Evolutionary conservation across 495 filamentous ascomycete species (phyloP), one percentile per base, ranked within the genome.

Genomic region (Parathielavia appendiculata): DNA sequence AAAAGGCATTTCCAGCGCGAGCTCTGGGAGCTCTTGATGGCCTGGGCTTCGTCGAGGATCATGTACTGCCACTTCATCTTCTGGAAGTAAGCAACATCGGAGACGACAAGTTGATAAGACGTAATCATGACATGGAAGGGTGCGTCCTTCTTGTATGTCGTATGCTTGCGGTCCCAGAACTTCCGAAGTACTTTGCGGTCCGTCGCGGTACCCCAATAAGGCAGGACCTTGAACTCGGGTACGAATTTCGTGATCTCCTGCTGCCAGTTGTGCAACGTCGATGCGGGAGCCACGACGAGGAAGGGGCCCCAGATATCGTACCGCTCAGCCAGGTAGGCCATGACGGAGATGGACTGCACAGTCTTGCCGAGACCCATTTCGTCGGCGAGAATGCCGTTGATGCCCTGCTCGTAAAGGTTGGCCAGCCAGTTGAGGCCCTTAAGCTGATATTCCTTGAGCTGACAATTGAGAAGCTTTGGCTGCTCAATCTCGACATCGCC

Each of bases 361-460:
- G 93, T 98, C 73, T 98, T 98, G 63, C 93, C 93, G 32, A 98
- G 87, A 84, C 93, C 93, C 93, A 98, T 98, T 76, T 98, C 93
- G 66, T 98, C 93, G 63, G 93, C 93, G 57, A 98, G 77, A 58
- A 98, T 98, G 69, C 93, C 95, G 76, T 98, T 98, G 85, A 98
- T 98, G 71, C 93, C 93, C 71, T 98, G 93, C 70, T 98, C 93
- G 76, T 98, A 98, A 56, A 98, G 77, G 71, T 98, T 97, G 75
- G 95, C 95, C 22, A 98, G 86, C 93, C 93, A 98, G 67, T 97
- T 97, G 63, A 98, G 84, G 70, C 93, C 93, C 75, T 98, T 98
- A 66, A 98, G 73, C 75, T 98, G 93, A 73, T 98, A 98, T 69
- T 98, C 93, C 67, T 99, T 99, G 61, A 99, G 81, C 68, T 92